These are phyloP conservation scores for Posidonia australis DNA, from an alignment of 106 monocot species.

Conservation along the genomic window DNA sequence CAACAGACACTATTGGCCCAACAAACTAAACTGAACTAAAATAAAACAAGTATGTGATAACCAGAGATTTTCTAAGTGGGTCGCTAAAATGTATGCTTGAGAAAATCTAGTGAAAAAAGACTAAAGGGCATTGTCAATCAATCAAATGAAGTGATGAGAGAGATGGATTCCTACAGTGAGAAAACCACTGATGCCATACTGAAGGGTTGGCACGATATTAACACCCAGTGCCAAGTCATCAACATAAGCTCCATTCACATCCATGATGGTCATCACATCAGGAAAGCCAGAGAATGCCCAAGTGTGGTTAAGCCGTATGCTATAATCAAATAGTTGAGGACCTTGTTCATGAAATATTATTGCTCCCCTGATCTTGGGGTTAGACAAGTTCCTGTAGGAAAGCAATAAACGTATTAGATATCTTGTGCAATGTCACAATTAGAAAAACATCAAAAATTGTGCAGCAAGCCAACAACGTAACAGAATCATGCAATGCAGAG, in stretches of 20 bases:
- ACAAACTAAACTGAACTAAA: too few relatives aligned
- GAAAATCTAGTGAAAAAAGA: not conserved
- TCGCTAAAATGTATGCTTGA: too few relatives aligned
- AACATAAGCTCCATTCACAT: constrained; percentile 80
- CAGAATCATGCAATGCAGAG: too few relatives aligned
- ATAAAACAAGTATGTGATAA: too few relatives aligned
- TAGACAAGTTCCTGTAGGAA: constrained; percentile 59
- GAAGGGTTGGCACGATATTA: constrained; percentile 55
- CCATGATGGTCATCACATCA: constrained; percentile 77
- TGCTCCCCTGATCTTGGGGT: constrained; percentile 81
- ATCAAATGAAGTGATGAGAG: not conserved
- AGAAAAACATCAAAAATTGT: not conserved
- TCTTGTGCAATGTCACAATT: not conserved
- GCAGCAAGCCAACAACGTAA: too few relatives aligned
- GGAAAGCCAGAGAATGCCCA: constrained; percentile 95
- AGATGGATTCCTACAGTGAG: constrained; percentile 47
- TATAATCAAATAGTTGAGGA: constrained; percentile 74
- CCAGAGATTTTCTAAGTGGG: too few relatives aligned
- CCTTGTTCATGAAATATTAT: constrained; percentile 71
- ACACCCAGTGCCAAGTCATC: constrained; percentile 69
- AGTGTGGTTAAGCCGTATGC: constrained; percentile 83
- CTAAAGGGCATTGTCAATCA: not conserved
- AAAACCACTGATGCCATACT: constrained; percentile 84
- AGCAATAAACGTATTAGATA: not conserved
- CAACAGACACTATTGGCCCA: too few relatives aligned